Conservation (phyloP, 2,329 filamentous ascomycete genomes). For the Colletotrichum salicis region DNA sequence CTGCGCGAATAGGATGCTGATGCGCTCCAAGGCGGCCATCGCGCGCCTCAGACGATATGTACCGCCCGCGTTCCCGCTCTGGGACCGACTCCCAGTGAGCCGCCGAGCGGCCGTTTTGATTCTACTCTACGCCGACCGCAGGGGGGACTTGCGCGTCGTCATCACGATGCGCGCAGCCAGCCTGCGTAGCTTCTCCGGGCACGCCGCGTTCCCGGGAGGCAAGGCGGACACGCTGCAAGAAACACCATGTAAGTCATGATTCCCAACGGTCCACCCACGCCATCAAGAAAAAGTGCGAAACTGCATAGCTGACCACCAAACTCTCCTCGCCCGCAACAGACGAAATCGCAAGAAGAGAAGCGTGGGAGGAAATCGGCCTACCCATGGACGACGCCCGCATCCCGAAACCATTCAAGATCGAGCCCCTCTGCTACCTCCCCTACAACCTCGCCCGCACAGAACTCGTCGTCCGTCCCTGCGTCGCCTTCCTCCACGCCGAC, state of each 20-base stretch:
- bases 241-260: slow-evolving; percentile 64
- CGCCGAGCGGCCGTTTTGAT: slow-evolving; percentile 88
- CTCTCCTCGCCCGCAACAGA: slow-evolving; percentile 53
- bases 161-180: slow-evolving; percentile 75
- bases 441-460: slow-evolving; percentile 79
- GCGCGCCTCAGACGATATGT: slow-evolving; percentile 70
- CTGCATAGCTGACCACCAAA: neutral
- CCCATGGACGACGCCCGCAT: slow-evolving; percentile 76
- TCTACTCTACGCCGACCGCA: slow-evolving; percentile 85
- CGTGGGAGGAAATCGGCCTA: slow-evolving; percentile 92
- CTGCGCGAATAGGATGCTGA: slow-evolving; percentile 34
- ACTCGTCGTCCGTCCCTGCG: slow-evolving; percentile 78
- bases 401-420: slow-evolving; percentile 82
- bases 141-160: slow-evolving; percentile 80
- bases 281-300: too few relatives aligned
- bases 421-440: slow-evolving; percentile 88
- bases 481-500: slow-evolving; percentile 79
- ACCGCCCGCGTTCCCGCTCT: slow-evolving; percentile 69
- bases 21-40: slow-evolving; percentile 61
- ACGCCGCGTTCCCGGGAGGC: slow-evolving; percentile 87
- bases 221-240: slow-evolving; percentile 70
- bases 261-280: neutral
- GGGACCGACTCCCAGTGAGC: slow-evolving; percentile 69
- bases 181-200: slow-evolving; percentile 78
- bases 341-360: slow-evolving; percentile 88